Base-by-base conservation (phyloP, 2,329 filamentous ascomycete genomes). In the Mariannaea elegans region DNA sequence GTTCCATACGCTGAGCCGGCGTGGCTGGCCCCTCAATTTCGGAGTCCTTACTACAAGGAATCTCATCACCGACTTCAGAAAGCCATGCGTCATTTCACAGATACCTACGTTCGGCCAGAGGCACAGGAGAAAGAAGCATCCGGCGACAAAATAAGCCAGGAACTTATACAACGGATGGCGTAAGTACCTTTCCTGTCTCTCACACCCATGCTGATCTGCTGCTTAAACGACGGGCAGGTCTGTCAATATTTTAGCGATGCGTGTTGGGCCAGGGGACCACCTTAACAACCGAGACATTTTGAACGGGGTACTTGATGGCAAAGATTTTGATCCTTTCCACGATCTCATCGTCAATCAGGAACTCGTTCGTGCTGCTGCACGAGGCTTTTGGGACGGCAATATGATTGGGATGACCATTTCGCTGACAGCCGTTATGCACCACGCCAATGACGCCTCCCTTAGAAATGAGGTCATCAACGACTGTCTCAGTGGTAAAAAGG, bases 271-370 rank as follows among this genome's bases (percentile, higher is more conserved):
- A 0, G 93, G 92, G 10, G 91, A 91, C 78, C 92, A 96, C 76
- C 78, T 96, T 51, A 86, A 93, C 70, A 90, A 90, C 18, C 83
- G 89, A 31, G 81, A 84, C 14, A 77, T 96, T 36, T 77, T 94
- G 54, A 84, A 83, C 61, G 91, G 91, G 42, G 89, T 82, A 14
- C 83, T 93, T 54, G 86, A 91, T 71, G 90, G 90, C 50, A 87
- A 93, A 75, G 89, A 94, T 62, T 96, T 94, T 69, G 92, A 96
- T 75, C 94, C 93, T 76, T 92, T 96, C 77, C 92, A 95, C 75
- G 92, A 95, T 73, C 74, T 95, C 73, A 86, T 96, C 65, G 81
- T 91, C 51, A 80, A 82, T 9, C 92, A 96, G 77, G 93, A 96
- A 77, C 78, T 91, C 65, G 82, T 84, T 1, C 84, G 93, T 29